These are phyloP conservation scores for Colletotrichum sp. DNA, from an alignment of 2,329 filamentous ascomycete genomes.

Conservation along the genomic window DNA sequence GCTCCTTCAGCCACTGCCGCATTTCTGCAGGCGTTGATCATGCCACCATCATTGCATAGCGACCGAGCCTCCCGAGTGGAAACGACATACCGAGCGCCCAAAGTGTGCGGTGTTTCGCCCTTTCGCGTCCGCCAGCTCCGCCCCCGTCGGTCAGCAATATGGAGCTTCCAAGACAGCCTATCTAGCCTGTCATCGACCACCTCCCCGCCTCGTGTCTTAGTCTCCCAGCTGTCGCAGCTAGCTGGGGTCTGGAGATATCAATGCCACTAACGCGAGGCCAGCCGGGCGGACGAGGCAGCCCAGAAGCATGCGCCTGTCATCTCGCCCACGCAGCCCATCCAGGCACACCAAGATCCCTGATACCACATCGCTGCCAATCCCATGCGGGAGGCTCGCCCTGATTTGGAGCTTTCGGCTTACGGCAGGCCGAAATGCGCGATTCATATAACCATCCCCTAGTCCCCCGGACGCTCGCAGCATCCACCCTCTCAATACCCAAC, in stretches of 20 bases:
- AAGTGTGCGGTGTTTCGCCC: not conserved
- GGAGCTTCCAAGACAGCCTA: not conserved
- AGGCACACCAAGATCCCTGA: not conserved
- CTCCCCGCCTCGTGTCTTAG: not conserved
- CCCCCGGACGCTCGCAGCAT: not conserved
- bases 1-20: not conserved
- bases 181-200: not conserved
- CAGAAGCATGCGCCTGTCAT: not conserved
- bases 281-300: not conserved
- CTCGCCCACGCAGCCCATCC: not conserved
- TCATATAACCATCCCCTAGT: not conserved
- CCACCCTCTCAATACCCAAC: not conserved
- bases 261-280: not conserved
- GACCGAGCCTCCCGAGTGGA: not conserved
- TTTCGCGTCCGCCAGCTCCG: not conserved
- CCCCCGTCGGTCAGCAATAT: not conserved
- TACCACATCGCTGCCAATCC: not conserved
- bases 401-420: not conserved
- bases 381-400: not conserved
- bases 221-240: not conserved
- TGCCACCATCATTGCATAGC: not conserved
- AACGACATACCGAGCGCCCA: not conserved
- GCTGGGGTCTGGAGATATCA: not conserved
- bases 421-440: not conserved
- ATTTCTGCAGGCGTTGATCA: not conserved